Conservation (phyloP, 108 stramenopile genomes). For the Skeletonema potamos region DNA sequence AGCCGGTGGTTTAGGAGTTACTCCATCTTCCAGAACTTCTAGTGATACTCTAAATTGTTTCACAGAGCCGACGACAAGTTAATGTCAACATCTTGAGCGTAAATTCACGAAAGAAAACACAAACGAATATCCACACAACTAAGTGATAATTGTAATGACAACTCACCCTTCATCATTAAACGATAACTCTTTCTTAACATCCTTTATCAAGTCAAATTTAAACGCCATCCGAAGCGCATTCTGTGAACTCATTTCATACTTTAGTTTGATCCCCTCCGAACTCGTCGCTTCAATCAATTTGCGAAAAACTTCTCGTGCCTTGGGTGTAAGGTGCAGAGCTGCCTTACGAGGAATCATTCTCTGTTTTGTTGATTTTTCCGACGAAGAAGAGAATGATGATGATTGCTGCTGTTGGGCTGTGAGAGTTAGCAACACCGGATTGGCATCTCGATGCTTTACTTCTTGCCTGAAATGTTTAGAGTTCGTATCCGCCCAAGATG, state of each 20-base stretch:
- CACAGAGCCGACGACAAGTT: neutral
- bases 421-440: neutral
- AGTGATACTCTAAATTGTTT: conserved; percentile 59
- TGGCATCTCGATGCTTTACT: neutral
- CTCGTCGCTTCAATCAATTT: conserved; percentile 42
- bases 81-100: neutral
- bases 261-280: conserved; percentile 61
- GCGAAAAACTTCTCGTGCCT: conserved; percentile 61
- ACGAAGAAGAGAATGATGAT: neutral
- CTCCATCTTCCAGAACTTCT: conserved; percentile 71
- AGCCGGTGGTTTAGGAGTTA: conserved; percentile 61
- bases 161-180: conserved; percentile 69
- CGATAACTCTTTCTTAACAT: conserved; percentile 46
- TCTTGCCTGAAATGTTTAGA: too few relatives aligned
- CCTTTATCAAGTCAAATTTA: conserved; percentile 72
- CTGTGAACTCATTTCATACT: conserved; percentile 64
- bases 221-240: conserved; percentile 85
- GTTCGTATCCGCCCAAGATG: neutral
- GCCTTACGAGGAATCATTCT: conserved; percentile 68
- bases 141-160: neutral
- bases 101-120: neutral
- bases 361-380: conserved; percentile 2
- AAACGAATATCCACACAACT: neutral
- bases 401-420: neutral
- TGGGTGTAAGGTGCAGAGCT: conserved; percentile 66